Conservation (phyloP, 73 alveolate species). For the Blepharisma stoltei region DNA sequence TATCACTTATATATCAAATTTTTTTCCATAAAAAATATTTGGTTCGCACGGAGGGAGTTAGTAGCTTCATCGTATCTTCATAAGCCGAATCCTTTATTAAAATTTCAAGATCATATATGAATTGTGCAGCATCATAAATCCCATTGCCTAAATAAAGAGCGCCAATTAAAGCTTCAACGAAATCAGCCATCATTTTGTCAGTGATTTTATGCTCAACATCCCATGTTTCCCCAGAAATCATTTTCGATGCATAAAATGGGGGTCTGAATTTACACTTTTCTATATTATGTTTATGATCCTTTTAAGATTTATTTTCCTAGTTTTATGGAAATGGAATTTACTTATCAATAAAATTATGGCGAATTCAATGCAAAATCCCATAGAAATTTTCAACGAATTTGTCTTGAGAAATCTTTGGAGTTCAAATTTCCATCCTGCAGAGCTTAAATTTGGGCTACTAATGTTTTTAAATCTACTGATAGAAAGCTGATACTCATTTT, state of each 20-base stretch:
- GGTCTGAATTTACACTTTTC: background rate
- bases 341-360: background rate
- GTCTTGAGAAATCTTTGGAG: background rate
- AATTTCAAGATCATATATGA: background rate
- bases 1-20: too few relatives aligned
- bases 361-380: background rate
- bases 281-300: background rate
- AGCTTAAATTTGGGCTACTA: background rate
- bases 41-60: too few relatives aligned
- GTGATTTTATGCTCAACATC: constrained; percentile 2
- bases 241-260: constrained; percentile 17
- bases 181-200: background rate
- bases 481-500: background rate
- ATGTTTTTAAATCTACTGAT: background rate
- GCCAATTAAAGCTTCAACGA: background rate
- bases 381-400: background rate
- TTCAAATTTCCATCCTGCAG: background rate
- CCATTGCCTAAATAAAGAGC: constrained; percentile 7
- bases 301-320: background rate
- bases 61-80: too few relatives aligned
- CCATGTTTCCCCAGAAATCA: background rate
- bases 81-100: background rate
- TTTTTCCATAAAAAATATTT: too few relatives aligned
- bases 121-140: background rate
- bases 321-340: background rate